phyloP scores from a whole-genome alignment of 1,284 basidiomycete species.

The Xerocomus minutiporus region DNA sequence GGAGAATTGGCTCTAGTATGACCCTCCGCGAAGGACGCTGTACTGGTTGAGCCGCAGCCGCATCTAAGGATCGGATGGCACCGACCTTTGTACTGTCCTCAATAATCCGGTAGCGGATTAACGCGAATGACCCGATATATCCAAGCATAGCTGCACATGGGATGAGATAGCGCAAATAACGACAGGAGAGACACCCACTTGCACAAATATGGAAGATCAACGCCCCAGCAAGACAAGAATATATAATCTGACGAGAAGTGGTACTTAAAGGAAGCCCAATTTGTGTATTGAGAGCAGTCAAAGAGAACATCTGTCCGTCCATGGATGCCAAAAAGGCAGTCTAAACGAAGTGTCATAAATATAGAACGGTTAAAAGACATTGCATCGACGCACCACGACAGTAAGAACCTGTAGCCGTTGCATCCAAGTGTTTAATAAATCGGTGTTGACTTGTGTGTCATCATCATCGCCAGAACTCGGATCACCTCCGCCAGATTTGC shows the following conservation, averaged over 20 bases:
- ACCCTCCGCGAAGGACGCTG: conserved; percentile 13
- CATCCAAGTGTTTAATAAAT: conserved; percentile 24
- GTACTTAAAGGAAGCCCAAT: conserved; percentile 12
- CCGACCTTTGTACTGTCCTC: conserved; percentile 20
- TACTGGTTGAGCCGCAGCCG: conserved; percentile 6
- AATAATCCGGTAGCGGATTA: conserved; percentile 25
- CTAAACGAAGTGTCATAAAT: conserved; percentile 12
- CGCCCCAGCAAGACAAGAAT: conserved; percentile 29
- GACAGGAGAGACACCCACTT: conserved; percentile 14
- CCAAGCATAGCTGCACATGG: conserved; percentile 24
- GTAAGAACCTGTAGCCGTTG: conserved; percentile 29
- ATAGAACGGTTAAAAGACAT: not conserved
- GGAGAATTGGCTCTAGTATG: conserved; percentile 18
- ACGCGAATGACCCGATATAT: conserved; percentile 27
- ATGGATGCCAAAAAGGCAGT: conserved; percentile 29
- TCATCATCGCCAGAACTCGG: conserved; percentile 3
- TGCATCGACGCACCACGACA: conserved; percentile 23
- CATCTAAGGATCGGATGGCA: not conserved
- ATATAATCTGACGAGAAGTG: conserved; percentile 22
- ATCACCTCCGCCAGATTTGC: conserved; percentile 4
- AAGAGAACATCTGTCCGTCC: conserved; percentile 30
- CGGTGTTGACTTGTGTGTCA: conserved; percentile 13
- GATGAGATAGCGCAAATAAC: not conserved
- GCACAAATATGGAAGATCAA: conserved; percentile 31
- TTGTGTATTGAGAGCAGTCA: conserved; percentile 22